phyloP scores from a whole-genome alignment of 2,329 filamentous ascomycete species.

The Aspergillus neoniger region DNA sequence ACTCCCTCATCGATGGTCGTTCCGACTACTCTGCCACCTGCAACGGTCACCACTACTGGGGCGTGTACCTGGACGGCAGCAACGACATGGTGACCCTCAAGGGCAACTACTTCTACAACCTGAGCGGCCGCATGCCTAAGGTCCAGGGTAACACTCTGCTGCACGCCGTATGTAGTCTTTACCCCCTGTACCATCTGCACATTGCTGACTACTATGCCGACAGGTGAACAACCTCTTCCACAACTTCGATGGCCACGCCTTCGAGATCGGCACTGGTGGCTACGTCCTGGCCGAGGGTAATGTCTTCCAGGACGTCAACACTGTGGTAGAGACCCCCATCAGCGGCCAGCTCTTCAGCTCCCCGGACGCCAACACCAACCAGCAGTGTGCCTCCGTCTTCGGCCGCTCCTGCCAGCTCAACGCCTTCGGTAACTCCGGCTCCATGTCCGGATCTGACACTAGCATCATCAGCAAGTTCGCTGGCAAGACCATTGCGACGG shows the following conservation, averaged over 20 bases:
- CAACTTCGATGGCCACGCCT: constrained; percentile 58
- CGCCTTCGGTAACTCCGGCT: constrained; percentile 43
- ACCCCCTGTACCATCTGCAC: neutral
- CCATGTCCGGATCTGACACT: constrained; percentile 45
- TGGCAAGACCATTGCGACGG: constrained; percentile 56
- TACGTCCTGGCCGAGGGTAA: constrained; percentile 60
- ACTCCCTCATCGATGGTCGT: constrained; percentile 59
- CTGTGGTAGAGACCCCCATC: constrained; percentile 43
- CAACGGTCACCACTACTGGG: constrained; percentile 63
- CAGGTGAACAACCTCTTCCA: constrained; percentile 61
- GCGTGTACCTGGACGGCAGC: constrained; percentile 57
- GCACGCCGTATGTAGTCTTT: constrained; percentile 46
- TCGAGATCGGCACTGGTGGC: constrained; percentile 51
- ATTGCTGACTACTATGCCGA: neutral
- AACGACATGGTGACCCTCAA: constrained; percentile 61
- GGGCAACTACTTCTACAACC: constrained; percentile 63
- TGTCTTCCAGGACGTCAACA: constrained; percentile 57
- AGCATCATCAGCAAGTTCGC: constrained; percentile 54
- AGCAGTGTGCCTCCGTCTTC: constrained; percentile 48
- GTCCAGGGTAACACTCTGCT: constrained; percentile 58
- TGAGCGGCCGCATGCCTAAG: constrained; percentile 60
- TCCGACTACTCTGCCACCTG: constrained; percentile 59
- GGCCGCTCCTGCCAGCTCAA: constrained; percentile 58
- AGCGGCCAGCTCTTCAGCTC: constrained; percentile 45
- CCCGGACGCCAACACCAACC: constrained; percentile 39